Conservation (phyloP, 495 filamentous ascomycete species). For the Trypethelium eluteriae region DNA sequence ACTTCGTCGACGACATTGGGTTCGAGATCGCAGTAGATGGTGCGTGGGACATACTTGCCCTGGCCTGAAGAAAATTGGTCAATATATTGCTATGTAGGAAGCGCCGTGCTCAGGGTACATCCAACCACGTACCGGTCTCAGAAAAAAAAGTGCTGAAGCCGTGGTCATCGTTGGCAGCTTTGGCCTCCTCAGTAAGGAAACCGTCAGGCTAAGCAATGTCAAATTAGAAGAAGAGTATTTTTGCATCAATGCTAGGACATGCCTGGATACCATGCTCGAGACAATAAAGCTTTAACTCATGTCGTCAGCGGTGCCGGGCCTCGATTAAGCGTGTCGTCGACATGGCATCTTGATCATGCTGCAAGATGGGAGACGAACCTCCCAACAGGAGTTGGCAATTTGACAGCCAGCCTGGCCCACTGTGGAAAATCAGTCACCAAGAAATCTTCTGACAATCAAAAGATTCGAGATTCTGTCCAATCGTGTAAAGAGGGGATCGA, state of each 20-base stretch:
- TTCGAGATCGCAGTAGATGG: slow-evolving; percentile 99
- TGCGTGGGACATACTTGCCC: slow-evolving; percentile 97
- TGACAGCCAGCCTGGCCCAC: slow-evolving; percentile 99
- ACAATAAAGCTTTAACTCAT: slow-evolving; percentile 77
- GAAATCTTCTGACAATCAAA: slow-evolving; percentile 11
- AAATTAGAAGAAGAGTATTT: slow-evolving; percentile 9
- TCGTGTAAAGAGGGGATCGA: neutral
- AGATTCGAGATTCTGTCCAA: slow-evolving; percentile 16
- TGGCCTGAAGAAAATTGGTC: slow-evolving; percentile 53
- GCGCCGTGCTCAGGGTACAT: neutral
- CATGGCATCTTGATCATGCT: neutral
- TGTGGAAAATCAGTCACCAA: slow-evolving; percentile 31
- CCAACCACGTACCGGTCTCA: slow-evolving; percentile 75
- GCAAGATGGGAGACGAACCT: slow-evolving; percentile 56
- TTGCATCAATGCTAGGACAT: slow-evolving; percentile 34
- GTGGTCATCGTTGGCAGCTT: slow-evolving; percentile 82
- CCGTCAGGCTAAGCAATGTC: slow-evolving; percentile 73
- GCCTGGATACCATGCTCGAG: slow-evolving; percentile 99
- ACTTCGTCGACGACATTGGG: slow-evolving; percentile 99
- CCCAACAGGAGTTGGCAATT: slow-evolving; percentile 99
- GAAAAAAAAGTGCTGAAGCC: slow-evolving; percentile 99
- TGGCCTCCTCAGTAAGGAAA: slow-evolving; percentile 96
- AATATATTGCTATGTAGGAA: neutral
- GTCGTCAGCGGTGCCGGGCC: slow-evolving; percentile 1
- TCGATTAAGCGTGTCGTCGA: slow-evolving; percentile 1